Evolutionary conservation across 768 basidiomycete genomes (phyloP).

Genomic region (Erythrobasidium yunnanense): DNA sequence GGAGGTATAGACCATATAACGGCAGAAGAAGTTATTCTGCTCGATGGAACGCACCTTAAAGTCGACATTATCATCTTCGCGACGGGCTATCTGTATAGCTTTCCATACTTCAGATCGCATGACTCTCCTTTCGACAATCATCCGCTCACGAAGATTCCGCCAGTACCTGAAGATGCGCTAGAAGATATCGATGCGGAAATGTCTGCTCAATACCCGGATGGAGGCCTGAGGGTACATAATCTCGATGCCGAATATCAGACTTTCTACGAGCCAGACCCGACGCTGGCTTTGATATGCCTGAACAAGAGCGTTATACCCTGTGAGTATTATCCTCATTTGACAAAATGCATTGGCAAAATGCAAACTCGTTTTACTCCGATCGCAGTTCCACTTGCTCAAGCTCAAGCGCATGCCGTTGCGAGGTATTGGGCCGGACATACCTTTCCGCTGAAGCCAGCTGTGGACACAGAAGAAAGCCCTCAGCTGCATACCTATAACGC

Average conservation of each 20-base stretch:
- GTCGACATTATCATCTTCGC: conserved; percentile 43
- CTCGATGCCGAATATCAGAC: conserved; percentile 41
- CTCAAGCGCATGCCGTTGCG: conserved; percentile 23
- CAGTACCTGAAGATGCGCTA: not conserved
- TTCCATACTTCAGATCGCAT: conserved; percentile 39
- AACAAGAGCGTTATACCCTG: conserved; percentile 21
- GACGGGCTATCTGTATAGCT: conserved; percentile 43
- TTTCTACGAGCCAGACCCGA: conserved; percentile 41
- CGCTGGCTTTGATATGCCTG: conserved; percentile 37
- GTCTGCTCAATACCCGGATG: conserved; percentile 29
- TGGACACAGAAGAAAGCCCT: conserved; percentile 3
- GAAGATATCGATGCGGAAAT: conserved; percentile 5
- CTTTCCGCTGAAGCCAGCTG: not conserved
- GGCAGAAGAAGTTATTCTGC: conserved; percentile 36
- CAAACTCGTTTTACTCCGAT: not conserved
- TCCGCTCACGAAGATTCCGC: conserved; percentile 29
- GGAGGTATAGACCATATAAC: conserved; percentile 25
- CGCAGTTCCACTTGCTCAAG: conserved; percentile 18
- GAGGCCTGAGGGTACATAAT: conserved; percentile 38
- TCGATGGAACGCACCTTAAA: conserved; percentile 33
- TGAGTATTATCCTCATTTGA: not conserved
- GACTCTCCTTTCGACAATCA: conserved; percentile 38
- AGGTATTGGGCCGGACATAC: conserved; percentile 1
- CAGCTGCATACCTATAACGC: conserved; percentile 2
- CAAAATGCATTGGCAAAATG: not conserved